phyloP scores from a whole-genome alignment of 495 filamentous ascomycete genomes.

The Penicillium desertorum region DNA sequence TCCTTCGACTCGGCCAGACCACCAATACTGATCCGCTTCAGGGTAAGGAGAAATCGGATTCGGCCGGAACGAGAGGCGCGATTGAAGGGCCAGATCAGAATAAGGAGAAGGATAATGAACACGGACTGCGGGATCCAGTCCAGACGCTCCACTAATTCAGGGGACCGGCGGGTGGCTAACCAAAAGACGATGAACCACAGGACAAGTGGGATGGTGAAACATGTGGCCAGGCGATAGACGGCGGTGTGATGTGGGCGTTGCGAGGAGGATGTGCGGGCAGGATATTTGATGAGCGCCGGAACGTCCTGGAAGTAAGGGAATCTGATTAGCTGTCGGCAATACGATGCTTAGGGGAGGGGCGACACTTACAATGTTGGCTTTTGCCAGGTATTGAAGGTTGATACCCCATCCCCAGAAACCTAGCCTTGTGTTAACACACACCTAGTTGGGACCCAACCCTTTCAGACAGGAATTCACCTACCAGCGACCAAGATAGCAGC shows the following conservation, averaged over 20 bases:
- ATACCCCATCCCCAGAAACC: slow-evolving; percentile 89
- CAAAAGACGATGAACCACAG: slow-evolving; percentile 79
- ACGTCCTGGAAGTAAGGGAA: slow-evolving; percentile 57
- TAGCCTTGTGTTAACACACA: slow-evolving; percentile 30
- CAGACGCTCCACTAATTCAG: slow-evolving; percentile 65
- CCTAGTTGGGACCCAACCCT: neutral
- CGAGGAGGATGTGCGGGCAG: slow-evolving; percentile 59
- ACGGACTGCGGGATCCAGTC: slow-evolving; percentile 81
- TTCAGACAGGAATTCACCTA: slow-evolving; percentile 34
- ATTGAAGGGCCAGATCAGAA: slow-evolving; percentile 72
- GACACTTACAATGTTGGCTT: slow-evolving; percentile 64
- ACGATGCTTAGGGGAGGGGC: slow-evolving; percentile 3
- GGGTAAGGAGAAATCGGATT: slow-evolving; percentile 65
- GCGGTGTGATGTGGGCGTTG: slow-evolving; percentile 73
- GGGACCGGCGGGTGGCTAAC: slow-evolving; percentile 67
- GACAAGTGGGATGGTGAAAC: slow-evolving; percentile 67
- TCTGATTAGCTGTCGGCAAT: slow-evolving; percentile 5
- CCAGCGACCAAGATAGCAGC: slow-evolving; percentile 77
- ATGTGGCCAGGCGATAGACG: slow-evolving; percentile 76
- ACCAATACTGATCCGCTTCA: slow-evolving; percentile 72
- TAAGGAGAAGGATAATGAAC: slow-evolving; percentile 64
- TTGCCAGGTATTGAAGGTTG: slow-evolving; percentile 78
- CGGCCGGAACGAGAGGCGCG: slow-evolving; percentile 71
- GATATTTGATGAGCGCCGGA: slow-evolving; percentile 76
- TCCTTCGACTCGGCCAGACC: slow-evolving; percentile 77